Percentiles rank a stretch among this genome's conserved stretches.
Conservation (phyloP, 805 yeast species). For the Metschnikowia kofuensis region DNA sequence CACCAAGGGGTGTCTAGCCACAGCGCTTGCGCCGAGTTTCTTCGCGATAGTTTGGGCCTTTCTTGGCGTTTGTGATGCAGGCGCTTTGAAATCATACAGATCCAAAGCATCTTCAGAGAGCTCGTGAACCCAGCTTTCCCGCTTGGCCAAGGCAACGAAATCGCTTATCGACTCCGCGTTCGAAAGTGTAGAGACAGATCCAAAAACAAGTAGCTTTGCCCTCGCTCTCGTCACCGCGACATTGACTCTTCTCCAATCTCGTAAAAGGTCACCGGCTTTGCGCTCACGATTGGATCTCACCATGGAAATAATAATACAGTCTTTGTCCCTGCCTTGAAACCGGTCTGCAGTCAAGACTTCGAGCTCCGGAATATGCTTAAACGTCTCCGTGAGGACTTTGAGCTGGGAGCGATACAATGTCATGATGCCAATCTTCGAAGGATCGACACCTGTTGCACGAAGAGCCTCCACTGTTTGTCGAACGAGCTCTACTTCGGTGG, state of each 20-base stretch:
- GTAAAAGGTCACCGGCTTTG: conserved; percentile 71
- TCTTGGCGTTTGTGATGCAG: conserved; percentile 1
- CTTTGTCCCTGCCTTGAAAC: conserved; percentile 95
- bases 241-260: conserved; percentile 89
- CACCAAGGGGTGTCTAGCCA: conserved; percentile 23
- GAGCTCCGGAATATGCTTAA: conserved; percentile 38
- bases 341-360: conserved; percentile 93
- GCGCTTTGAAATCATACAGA: conserved; percentile 29
- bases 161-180: conserved; percentile 50
- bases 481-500: conserved; percentile 66
- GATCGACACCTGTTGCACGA: conserved; percentile 55
- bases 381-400: conserved; percentile 25
- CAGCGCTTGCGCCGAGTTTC: conserved; percentile 11
- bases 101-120: conserved; percentile 45
- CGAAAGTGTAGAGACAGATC: conserved; percentile 64
- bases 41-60: not conserved
- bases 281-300: conserved; percentile 73
- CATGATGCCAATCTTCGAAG: conserved; percentile 74
- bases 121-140: conserved; percentile 61
- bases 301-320: conserved; percentile 82
- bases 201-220: conserved; percentile 77
- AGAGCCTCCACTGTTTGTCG: conserved; percentile 60
- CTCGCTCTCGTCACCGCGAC: conserved; percentile 93
- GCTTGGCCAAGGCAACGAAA: conserved; percentile 56
- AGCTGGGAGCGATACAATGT: conserved; percentile 83